Evolutionary conservation across 202 grass and related monocot species (phyloP).

Genomic region (Bolboschoenoplectus hybrid): DNA sequence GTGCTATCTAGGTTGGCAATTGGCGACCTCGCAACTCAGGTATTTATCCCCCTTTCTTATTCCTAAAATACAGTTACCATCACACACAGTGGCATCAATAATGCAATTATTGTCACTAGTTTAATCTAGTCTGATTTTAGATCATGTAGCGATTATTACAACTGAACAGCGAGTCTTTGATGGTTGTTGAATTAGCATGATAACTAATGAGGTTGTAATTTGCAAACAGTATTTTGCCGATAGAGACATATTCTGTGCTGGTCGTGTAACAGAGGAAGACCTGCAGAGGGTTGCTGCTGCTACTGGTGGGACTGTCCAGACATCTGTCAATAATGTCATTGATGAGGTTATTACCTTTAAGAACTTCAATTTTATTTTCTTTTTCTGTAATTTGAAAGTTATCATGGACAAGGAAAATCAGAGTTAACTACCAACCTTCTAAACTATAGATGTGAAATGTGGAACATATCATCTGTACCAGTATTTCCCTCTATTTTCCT

Average conservation of each 20-base stretch:
- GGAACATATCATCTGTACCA: neutral
- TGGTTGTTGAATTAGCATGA: neutral
- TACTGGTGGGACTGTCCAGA: constrained; percentile 89
- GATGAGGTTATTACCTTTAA: constrained; percentile 56
- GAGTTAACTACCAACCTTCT: neutral
- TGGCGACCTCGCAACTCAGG: constrained; percentile 95
- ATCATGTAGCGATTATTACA: neutral
- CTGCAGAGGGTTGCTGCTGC: constrained; percentile 85
- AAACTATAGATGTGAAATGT: neutral
- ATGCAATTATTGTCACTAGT: neutral
- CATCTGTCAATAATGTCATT: constrained; percentile 90
- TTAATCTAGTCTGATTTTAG: neutral
- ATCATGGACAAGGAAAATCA: neutral
- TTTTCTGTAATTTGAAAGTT: neutral
- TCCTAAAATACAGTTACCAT: neutral
- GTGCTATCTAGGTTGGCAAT: constrained; percentile 86
- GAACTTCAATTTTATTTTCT: neutral
- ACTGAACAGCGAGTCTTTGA: neutral
- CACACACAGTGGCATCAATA: neutral
- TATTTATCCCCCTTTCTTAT: constrained; percentile 31
- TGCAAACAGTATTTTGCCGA: constrained; percentile 85
- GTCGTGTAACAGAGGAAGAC: constrained; percentile 91
- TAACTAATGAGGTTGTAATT: constrained; percentile 10
- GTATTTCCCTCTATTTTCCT: neutral
- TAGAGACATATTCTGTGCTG: constrained; percentile 95